phyloP scores from a whole-genome alignment of 352 stramenopile species.

The Phytopythium montanum region DNA sequence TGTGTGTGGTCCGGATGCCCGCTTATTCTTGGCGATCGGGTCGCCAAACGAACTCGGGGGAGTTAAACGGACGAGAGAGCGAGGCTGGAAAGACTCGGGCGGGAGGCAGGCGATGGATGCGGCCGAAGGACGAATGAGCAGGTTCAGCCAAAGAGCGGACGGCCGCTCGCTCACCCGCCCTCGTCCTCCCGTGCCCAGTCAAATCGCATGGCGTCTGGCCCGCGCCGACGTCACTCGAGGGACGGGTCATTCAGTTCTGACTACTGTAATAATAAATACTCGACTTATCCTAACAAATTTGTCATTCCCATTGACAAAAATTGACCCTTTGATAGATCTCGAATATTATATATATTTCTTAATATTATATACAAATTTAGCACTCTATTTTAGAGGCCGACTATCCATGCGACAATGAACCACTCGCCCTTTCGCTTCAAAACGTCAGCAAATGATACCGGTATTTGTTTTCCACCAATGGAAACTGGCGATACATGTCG shows the following conservation, averaged over 20 bases:
- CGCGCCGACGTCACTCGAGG: constrained; percentile 1
- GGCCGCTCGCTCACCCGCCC: background rate
- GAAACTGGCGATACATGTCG: background rate
- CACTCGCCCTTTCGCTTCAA: constrained; percentile 17
- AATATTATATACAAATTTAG: no score
- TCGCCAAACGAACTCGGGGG: background rate
- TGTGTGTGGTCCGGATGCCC: background rate
- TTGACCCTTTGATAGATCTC: no score
- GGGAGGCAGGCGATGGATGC: constrained; percentile 5
- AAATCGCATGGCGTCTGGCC: background rate
- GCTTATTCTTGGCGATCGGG: background rate
- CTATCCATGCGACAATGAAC: background rate
- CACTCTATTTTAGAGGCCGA: background rate
- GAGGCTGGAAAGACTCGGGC: constrained; percentile 11
- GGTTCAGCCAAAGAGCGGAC: background rate
- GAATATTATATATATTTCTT: no score
- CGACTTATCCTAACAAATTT: background rate
- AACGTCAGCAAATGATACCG: background rate
- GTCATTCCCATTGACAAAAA: no score
- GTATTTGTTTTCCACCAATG: constrained; percentile 13
- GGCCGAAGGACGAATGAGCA: constrained; percentile 2
- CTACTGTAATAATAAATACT: background rate
- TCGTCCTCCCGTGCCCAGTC: background rate
- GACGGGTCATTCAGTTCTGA: background rate
- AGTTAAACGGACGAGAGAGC: constrained; percentile 17